phyloP scores from a whole-genome alignment of 257 asterid genomes.

The Lithospermum erythrorhizon region DNA sequence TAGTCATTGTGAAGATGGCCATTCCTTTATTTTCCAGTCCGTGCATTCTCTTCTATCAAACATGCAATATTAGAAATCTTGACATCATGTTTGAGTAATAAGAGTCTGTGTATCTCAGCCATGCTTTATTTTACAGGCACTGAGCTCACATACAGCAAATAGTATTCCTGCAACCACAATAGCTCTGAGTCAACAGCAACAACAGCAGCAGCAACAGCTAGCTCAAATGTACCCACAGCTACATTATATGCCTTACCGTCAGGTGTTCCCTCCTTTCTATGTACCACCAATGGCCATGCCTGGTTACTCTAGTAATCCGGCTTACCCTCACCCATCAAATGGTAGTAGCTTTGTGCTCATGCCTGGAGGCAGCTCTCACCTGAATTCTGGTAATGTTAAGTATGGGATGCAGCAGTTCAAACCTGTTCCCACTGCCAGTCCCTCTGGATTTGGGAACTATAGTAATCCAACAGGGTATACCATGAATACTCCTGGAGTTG shows the following conservation, averaged over 20 bases:
- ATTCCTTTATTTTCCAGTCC: neutral
- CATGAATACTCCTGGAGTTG: constrained; percentile 65
- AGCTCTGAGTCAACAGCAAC: constrained; percentile 56
- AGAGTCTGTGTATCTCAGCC: constrained; percentile 3
- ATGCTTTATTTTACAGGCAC: constrained; percentile 34
- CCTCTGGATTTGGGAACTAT: constrained; percentile 72
- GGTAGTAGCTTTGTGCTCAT: constrained; percentile 72
- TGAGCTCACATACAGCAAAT: constrained; percentile 37
- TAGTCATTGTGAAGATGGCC: no score
- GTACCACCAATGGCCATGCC: constrained; percentile 87
- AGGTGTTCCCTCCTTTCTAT: constrained; percentile 62
- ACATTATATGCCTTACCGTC: constrained; percentile 90
- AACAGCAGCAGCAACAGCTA: constrained; percentile 48
- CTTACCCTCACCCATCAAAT: constrained; percentile 87
- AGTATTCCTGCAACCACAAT: constrained; percentile 49
- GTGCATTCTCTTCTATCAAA: no score
- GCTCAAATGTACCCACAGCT: constrained; percentile 96
- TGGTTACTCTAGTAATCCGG: constrained; percentile 75
- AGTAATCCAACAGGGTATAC: constrained; percentile 73
- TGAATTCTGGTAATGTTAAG: constrained; percentile 53
- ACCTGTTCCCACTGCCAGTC: constrained; percentile 62
- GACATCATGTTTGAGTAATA: neutral
- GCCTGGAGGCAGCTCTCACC: constrained; percentile 83
- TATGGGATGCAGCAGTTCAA: constrained; percentile 85
- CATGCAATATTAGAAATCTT: neutral